phyloP scores from a whole-genome alignment of 140 eudicot species.

The Anethum foeniculum region DNA sequence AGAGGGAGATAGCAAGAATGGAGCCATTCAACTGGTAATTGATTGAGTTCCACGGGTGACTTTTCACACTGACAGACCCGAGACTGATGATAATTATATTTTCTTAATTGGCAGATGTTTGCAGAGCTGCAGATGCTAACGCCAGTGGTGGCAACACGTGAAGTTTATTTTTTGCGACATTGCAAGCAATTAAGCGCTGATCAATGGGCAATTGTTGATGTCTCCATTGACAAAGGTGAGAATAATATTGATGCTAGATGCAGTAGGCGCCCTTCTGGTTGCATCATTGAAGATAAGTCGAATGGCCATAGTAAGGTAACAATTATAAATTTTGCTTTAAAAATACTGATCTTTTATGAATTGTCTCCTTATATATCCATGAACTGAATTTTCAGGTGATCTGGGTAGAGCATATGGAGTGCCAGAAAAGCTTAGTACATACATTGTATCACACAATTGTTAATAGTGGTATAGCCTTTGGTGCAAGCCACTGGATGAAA shows the following conservation, averaged over 20 bases:
- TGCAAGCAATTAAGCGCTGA: constrained; percentile 63
- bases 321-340: background rate
- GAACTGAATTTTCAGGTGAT: constrained; percentile 50
- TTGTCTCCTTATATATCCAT: background rate
- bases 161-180: constrained; percentile 71
- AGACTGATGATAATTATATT: background rate
- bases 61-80: background rate
- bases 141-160: constrained; percentile 79
- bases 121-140: constrained; percentile 88
- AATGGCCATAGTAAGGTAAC: constrained; percentile 91
- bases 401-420: constrained; percentile 93
- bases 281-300: constrained; percentile 76
- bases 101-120: constrained; percentile 54
- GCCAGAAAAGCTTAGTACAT: constrained; percentile 54
- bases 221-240: constrained; percentile 72
- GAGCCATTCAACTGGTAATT: constrained; percentile 76
- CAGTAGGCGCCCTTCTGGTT: constrained; percentile 89
- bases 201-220: constrained; percentile 88
- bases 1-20: constrained; percentile 58
- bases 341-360: background rate
- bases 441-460: constrained; percentile 66
- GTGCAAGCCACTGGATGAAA: constrained; percentile 94
- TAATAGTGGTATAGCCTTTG: constrained; percentile 84
- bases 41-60: background rate
- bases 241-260: constrained; percentile 64